phyloP scores from a whole-genome alignment of 1,284 basidiomycete genomes.

The Sporisorium iseilematis-ciliati region DNA sequence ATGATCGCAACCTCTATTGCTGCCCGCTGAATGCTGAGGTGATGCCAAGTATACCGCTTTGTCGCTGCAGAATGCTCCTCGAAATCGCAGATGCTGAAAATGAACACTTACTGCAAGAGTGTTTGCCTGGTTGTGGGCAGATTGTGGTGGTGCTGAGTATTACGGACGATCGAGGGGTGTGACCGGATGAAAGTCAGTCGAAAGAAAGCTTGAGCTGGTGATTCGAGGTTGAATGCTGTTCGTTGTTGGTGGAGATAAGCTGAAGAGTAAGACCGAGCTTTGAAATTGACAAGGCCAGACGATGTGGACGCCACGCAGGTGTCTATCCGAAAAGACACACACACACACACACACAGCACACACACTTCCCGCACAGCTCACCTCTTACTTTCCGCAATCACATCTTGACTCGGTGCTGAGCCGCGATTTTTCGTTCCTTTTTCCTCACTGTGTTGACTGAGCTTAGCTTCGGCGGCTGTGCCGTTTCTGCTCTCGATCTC shows the following conservation, averaged over 20 bases:
- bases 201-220: background rate
- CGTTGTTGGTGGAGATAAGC: slow-evolving; percentile 26
- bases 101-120: slow-evolving; percentile 33
- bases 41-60: background rate
- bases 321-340: slow-evolving; percentile 14
- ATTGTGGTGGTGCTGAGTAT: slow-evolving; percentile 5
- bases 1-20: background rate
- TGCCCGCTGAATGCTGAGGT: background rate
- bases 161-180: background rate
- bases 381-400: slow-evolving; percentile 1
- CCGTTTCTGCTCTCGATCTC: slow-evolving; percentile 18
- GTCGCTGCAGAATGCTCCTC: slow-evolving; percentile 1
- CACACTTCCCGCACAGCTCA: slow-evolving; percentile 2
- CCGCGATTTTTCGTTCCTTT: slow-evolving; percentile 4
- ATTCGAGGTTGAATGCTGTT: slow-evolving; percentile 24
- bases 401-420: slow-evolving; percentile 7
- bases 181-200: background rate
- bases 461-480: background rate
- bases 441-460: background rate
- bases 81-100: background rate
- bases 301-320: slow-evolving; percentile 25
- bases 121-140: slow-evolving; percentile 31
- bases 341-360: slow-evolving; percentile 1
- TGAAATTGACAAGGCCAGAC: slow-evolving; percentile 20
- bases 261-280: slow-evolving; percentile 5